Conservation (phyloP, 78 protist species). For the Guillardia theta region DNA sequence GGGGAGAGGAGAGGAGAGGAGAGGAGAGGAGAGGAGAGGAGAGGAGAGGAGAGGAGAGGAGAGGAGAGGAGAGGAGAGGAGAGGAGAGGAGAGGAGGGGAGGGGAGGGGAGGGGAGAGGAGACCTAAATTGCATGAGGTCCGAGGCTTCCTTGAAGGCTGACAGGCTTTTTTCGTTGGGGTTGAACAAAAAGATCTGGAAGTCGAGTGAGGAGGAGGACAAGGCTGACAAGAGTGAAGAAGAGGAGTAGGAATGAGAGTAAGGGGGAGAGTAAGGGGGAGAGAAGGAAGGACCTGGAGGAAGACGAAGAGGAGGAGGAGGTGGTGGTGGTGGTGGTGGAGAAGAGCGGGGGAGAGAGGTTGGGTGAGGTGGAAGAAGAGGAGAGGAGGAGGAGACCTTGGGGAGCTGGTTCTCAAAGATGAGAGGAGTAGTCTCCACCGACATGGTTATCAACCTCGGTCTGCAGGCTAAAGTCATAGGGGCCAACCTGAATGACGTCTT, state of each 20-base stretch:
- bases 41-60: background rate
- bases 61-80: background rate
- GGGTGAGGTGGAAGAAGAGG: background rate
- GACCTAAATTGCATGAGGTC: no score
- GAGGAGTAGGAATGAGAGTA: background rate
- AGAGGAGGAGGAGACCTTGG: slow-evolving; percentile 9
- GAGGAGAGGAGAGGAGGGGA: background rate
- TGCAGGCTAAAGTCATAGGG: no score
- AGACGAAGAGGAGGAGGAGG: background rate
- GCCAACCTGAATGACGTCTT: no score
- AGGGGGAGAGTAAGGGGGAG: background rate
- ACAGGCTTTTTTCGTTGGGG: background rate
- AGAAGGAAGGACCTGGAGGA: background rate
- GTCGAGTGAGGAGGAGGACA: background rate
- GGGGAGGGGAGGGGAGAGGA: background rate
- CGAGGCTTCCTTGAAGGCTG: no score
- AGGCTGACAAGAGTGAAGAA: background rate
- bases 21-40: background rate
- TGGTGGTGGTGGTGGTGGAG: background rate
- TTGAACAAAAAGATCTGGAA: background rate
- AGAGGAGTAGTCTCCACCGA: background rate
- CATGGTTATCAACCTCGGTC: background rate
- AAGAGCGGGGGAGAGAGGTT: background rate
- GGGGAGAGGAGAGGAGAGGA: background rate
- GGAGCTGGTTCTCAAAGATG: background rate